Conservation (phyloP, 177 flowering plant genomes). For the Vitis hybrid region DNA sequence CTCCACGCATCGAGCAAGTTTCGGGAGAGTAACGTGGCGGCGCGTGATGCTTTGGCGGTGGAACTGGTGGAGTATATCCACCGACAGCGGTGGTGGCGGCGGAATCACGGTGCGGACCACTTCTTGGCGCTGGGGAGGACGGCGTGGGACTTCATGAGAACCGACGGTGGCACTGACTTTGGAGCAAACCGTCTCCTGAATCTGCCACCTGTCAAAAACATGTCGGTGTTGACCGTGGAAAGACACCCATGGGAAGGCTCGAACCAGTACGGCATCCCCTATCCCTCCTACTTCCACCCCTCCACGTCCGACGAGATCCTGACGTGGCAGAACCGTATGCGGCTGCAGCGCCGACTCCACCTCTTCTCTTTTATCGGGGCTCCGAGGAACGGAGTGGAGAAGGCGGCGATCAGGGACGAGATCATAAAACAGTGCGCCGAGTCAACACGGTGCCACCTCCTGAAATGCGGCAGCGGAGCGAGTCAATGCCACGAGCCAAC, state of each 20-base stretch:
- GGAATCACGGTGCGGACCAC: slow-evolving; percentile 47
- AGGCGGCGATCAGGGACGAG: slow-evolving; percentile 51
- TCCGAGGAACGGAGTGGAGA: slow-evolving; percentile 40
- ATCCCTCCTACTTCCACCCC: slow-evolving; percentile 70
- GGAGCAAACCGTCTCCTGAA: slow-evolving; percentile 48
- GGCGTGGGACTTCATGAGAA: slow-evolving; percentile 67
- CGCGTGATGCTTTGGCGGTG: slow-evolving; percentile 43
- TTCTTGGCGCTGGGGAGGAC: slow-evolving; percentile 60
- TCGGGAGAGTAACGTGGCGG: slow-evolving; percentile 39
- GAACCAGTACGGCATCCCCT: slow-evolving; percentile 58
- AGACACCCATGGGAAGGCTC: slow-evolving; percentile 50
- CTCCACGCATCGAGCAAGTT: slow-evolving; percentile 64
- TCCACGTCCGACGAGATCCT: slow-evolving; percentile 25
- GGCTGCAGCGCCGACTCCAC: slow-evolving; percentile 26
- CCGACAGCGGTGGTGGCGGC: slow-evolving; percentile 38
- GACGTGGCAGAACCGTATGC: slow-evolving; percentile 45
- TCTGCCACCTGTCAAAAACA: slow-evolving; percentile 44
- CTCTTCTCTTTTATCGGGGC: slow-evolving; percentile 59
- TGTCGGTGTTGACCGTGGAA: slow-evolving; percentile 66
- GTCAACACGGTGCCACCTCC: slow-evolving; percentile 37
- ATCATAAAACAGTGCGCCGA: slow-evolving; percentile 43
- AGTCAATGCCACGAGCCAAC: slow-evolving; percentile 43
- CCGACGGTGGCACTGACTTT: slow-evolving; percentile 25
- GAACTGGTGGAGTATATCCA: slow-evolving; percentile 30
- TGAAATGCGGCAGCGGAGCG: slow-evolving; percentile 32